A percentile compares a stretch with the other conserved stretches of the same genome.
Evolutionary conservation across 306 rosid species (phyloP).

Genomic region (Albizia julibrissin): DNA sequence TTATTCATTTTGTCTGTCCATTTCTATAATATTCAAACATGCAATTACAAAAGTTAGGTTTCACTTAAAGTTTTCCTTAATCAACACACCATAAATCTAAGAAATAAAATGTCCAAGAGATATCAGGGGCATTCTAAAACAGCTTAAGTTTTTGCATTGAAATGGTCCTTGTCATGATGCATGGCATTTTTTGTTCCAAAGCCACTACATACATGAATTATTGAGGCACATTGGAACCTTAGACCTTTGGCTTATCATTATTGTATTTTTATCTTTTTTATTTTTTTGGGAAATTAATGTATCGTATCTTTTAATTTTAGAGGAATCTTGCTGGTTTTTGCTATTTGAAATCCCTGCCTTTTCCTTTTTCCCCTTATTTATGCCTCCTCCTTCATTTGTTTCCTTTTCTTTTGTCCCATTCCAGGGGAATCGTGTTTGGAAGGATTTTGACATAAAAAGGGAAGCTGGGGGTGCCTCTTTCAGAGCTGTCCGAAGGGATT

Average conservation of each 20-base stretch:
- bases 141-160: not conserved
- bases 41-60: not conserved
- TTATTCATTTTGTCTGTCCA: not conserved
- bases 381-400: not conserved
- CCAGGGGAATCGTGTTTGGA: slow-evolving; percentile 55
- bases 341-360: not conserved
- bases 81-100: not conserved
- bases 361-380: not conserved
- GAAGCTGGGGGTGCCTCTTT: slow-evolving; percentile 60
- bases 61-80: not conserved
- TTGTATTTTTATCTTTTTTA: not conserved
- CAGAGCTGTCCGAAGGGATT: slow-evolving; percentile 40
- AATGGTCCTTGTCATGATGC: not conserved
- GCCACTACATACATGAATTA: not conserved
- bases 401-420: not conserved
- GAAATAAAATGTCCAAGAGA: not conserved
- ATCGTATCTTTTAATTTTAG: not conserved
- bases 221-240: not conserved
- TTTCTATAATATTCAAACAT: not conserved
- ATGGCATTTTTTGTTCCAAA: not conserved
- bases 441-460: slow-evolving; percentile 69
- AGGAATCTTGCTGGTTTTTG: not conserved
- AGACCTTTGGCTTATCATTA: not conserved
- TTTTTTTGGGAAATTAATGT: not conserved
- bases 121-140: not conserved